A percentile compares a stretch with the other conserved stretches of the same genome.
These are phyloP conservation scores for Wickerhamiella domercqiae DNA, from an alignment of 805 yeast genomes.

Conservation along the genomic window DNA sequence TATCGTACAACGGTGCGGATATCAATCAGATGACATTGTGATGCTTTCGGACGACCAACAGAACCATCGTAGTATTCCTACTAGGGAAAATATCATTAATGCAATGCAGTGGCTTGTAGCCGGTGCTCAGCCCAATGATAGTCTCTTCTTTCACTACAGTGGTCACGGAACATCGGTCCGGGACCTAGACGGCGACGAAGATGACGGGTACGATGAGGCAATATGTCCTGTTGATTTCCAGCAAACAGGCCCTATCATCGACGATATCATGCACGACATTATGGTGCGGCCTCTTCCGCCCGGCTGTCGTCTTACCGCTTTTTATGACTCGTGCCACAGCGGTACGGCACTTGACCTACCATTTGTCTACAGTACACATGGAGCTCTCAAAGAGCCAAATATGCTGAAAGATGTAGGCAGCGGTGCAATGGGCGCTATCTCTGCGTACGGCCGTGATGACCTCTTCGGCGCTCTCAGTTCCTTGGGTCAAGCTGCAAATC, in stretches of 20 bases:
- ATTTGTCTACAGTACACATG: slow-evolving; percentile 66
- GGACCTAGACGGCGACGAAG: slow-evolving; percentile 63
- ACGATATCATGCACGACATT: slow-evolving; percentile 57
- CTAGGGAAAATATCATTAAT: slow-evolving; percentile 50
- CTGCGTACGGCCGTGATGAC: slow-evolving; percentile 48
- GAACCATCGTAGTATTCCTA: slow-evolving; percentile 36
- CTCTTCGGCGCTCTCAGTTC: slow-evolving; percentile 28
- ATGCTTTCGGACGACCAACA: slow-evolving; percentile 29
- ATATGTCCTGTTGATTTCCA: slow-evolving; percentile 64
- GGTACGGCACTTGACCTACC: slow-evolving; percentile 75
- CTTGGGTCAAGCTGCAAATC: slow-evolving; percentile 20
- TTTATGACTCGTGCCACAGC: slow-evolving; percentile 77
- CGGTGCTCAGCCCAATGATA: slow-evolving; percentile 61
- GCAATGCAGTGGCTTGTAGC: slow-evolving; percentile 74
- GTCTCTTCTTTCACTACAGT: slow-evolving; percentile 67
- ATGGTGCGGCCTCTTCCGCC: slow-evolving; percentile 54
- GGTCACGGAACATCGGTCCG: slow-evolving; percentile 73
- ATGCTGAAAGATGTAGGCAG: slow-evolving; percentile 59
- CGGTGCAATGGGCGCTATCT: slow-evolving; percentile 44
- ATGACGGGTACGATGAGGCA: slow-evolving; percentile 55
- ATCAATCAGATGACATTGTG: slow-evolving; percentile 26
- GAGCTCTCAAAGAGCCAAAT: slow-evolving; percentile 68
- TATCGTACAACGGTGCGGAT: slow-evolving; percentile 26
- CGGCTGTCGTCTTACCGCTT: slow-evolving; percentile 64
- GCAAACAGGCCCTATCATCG: slow-evolving; percentile 49